A percentile compares a stretch with the other conserved stretches of the same genome.
Evolutionary conservation across 352 stramenopile species (phyloP).

Genomic region (Pythium volutum): DNA sequence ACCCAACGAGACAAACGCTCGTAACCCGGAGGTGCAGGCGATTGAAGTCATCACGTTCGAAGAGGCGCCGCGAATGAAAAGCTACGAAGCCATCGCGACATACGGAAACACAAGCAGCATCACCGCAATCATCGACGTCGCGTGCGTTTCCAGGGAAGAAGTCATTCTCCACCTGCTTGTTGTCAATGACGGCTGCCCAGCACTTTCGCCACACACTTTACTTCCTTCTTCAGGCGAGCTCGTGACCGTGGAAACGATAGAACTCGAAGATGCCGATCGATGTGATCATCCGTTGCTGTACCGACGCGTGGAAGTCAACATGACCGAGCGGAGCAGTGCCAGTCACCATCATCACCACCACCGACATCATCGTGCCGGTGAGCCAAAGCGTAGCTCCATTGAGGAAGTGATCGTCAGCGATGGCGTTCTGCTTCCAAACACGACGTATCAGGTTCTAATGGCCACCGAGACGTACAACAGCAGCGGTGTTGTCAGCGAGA

Average conservation of each 20-base stretch:
- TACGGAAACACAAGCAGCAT: slow-evolving; percentile 53
- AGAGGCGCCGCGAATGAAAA: slow-evolving; percentile 36
- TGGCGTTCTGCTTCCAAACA: slow-evolving; percentile 20
- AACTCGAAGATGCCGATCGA: background rate
- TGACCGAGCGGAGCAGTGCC: slow-evolving; percentile 8
- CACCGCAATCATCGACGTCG: slow-evolving; percentile 55
- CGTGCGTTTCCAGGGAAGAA: slow-evolving; percentile 42
- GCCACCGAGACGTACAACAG: slow-evolving; percentile 26
- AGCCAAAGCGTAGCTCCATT: slow-evolving; percentile 1
- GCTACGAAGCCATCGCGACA: slow-evolving; percentile 41
- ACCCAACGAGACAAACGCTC: slow-evolving; percentile 27
- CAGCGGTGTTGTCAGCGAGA: slow-evolving; percentile 53
- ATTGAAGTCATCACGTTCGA: slow-evolving; percentile 60
- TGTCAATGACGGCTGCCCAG: slow-evolving; percentile 33
- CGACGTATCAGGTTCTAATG: slow-evolving; percentile 28
- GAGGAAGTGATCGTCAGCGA: slow-evolving; percentile 22
- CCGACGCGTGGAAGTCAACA: slow-evolving; percentile 29
- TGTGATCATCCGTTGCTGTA: slow-evolving; percentile 28
- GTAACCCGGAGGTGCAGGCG: slow-evolving; percentile 25
- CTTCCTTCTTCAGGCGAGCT: background rate
- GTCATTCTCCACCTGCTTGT: slow-evolving; percentile 57
- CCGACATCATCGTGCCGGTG: background rate
- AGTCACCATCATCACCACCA: slow-evolving; percentile 10
- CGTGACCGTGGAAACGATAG: background rate
- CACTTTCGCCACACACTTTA: slow-evolving; percentile 16